Evolutionary conservation across 2,329 filamentous ascomycete species (phyloP).

Genomic region (Intubia oerlemansii): DNA sequence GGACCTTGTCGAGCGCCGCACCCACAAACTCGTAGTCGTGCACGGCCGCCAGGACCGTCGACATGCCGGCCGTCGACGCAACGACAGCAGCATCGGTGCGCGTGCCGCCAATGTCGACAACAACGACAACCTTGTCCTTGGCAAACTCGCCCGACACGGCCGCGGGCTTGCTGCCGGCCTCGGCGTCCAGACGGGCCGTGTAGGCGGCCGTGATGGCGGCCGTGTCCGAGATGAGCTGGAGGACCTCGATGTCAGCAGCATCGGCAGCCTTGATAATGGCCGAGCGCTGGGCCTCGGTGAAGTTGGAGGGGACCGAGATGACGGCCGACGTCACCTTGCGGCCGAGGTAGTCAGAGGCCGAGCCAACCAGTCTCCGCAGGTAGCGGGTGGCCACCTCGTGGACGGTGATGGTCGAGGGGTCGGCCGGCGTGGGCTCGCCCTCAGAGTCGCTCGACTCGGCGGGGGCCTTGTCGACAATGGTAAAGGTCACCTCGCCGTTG

Average conservation of each 20-base stretch:
- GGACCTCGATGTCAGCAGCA: conserved; percentile 64
- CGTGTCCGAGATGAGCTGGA: conserved; percentile 86
- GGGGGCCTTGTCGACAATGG: conserved; percentile 52
- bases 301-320: conserved; percentile 85
- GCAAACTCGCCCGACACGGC: conserved; percentile 37
- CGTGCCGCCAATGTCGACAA: conserved; percentile 82
- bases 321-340: conserved; percentile 81
- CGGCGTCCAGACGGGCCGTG: conserved; percentile 63
- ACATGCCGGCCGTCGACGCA: conserved; percentile 83
- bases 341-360: conserved; percentile 75
- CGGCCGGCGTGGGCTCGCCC: conserved; percentile 10
- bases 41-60: conserved; percentile 78
- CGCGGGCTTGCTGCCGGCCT: conserved; percentile 76
- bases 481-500: conserved; percentile 55
- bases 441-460: conserved; percentile 28
- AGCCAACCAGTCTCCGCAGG: conserved; percentile 57
- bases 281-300: conserved; percentile 66
- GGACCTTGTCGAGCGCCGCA: conserved; percentile 64
- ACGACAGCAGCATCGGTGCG: conserved; percentile 82
- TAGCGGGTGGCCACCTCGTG: conserved; percentile 71
- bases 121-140: conserved; percentile 74
- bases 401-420: conserved; percentile 47
- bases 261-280: conserved; percentile 60
- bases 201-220: conserved; percentile 78
- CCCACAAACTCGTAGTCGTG: conserved; percentile 94